phyloP scores from a whole-genome alignment of 768 basidiomycete species.

The Fistulinella prunicolor region DNA sequence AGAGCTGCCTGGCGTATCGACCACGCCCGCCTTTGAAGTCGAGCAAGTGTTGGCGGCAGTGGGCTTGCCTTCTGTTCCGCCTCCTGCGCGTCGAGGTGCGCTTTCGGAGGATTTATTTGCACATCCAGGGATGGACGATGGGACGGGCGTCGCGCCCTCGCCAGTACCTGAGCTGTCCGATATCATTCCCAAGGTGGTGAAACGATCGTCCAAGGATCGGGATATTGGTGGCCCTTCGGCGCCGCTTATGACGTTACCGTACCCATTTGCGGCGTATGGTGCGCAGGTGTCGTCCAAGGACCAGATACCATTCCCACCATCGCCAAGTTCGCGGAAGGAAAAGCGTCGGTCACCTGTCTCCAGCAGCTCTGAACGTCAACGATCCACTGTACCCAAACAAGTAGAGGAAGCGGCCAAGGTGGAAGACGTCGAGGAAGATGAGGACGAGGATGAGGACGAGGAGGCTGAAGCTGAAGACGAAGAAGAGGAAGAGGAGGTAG shows the following conservation, averaged over 20 bases:
- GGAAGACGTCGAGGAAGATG: conserved; percentile 30
- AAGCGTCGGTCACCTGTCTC: conserved; percentile 30
- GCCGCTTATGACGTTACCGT: conserved; percentile 55
- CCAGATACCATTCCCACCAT: conserved; percentile 76
- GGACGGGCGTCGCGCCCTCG: conserved; percentile 20
- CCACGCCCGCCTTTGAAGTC: conserved; percentile 43
- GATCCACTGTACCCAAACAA: conserved; percentile 28
- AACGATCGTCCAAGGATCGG: conserved; percentile 47
- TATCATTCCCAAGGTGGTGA: conserved; percentile 47
- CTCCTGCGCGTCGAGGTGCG: conserved; percentile 55
- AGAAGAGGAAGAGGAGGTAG: conserved; percentile 39
- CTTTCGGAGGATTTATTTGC: conserved; percentile 66
- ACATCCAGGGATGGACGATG: conserved; percentile 36
- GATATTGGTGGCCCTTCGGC: conserved; percentile 36
- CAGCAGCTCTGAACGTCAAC: conserved; percentile 31
- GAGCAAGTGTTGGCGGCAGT: conserved; percentile 58
- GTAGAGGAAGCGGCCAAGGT: conserved; percentile 23
- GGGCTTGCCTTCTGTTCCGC: conserved; percentile 47
- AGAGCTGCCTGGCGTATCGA: conserved; percentile 27
- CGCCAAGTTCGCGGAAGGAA: conserved; percentile 44
- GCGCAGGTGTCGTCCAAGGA: conserved; percentile 61
- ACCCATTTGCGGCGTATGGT: conserved; percentile 66
- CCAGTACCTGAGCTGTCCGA: conserved; percentile 33
- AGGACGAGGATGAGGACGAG: conserved; percentile 44
- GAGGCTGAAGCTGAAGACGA: conserved; percentile 37